Base-by-base conservation (phyloP, 768 basidiomycete species). In the Xerocomus potaroensis region DNA sequence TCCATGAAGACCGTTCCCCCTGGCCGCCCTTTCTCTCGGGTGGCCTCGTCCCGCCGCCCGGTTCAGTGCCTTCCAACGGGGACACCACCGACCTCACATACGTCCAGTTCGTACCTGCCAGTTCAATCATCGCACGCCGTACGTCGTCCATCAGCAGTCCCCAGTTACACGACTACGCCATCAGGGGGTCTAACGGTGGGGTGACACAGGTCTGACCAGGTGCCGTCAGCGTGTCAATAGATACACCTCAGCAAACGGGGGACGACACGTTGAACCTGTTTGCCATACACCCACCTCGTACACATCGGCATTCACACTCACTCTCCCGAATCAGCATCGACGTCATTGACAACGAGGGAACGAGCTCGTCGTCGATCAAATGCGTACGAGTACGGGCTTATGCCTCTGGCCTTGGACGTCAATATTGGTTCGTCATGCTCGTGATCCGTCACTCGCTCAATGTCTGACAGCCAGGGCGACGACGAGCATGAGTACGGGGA, bases 1-100 rank as follows among this genome's bases (percentile, higher is more conserved):
- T n/a, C n/a, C n/a, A n/a, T 0, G 91, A 92, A 47, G 95, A 97
- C 63, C 87, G 94, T 51, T 89, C 87, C 2, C 78, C 92, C 37
- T 97, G 95, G 90, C 91, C 91, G 0, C 81, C 81, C 26, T 90
- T 84, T 66, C 72, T 91, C 24, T 84, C 84, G 2, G 9, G 84
- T 7, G 86, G 87, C 2, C 67, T 75, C 12, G 68, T 89, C 11
- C 84, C 83, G 18, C 76, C 72, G 33, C 79, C 76, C n/a, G 50
- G 57, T 15, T 58, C 26, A 6, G 26, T 27, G 26, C 26, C 26
- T 6, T 10, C 10, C 26, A 27, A 27, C 26, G 6, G 26, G 10
- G 26, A 5, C 26, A 27, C 26, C 54, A 46, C 35, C 53, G n/a
- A 47, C 23, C 29, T 1, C 22, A 8, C 63, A 70, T 2, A 63